Percentiles rank a stretch among this genome's conserved stretches.
Evolutionary conservation across 208 protist genomes (phyloP).

Genomic region (Leishmania braziliensis): DNA sequence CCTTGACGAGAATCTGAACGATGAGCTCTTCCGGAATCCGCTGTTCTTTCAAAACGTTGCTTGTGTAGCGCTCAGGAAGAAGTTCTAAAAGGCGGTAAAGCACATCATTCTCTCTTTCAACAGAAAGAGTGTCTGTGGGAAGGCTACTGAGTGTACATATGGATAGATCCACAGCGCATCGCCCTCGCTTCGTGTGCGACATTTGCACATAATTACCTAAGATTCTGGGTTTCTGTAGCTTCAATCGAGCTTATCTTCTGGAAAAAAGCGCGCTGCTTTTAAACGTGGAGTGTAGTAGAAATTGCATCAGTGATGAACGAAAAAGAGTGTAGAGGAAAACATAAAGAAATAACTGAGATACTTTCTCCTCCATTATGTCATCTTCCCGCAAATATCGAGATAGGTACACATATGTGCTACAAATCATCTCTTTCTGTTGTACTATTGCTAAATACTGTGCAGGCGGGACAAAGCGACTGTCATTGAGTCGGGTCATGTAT

Average conservation of each 20-base stretch:
- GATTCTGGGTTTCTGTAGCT: background rate
- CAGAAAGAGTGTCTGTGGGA: constrained; percentile 63
- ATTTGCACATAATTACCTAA: constrained; percentile 17
- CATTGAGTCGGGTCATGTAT: background rate
- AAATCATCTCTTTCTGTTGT: background rate
- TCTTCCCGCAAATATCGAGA: background rate
- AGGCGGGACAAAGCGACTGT: background rate
- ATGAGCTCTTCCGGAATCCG: constrained; percentile 73
- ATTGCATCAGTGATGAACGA: background rate
- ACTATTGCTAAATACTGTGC: background rate
- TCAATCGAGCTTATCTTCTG: background rate
- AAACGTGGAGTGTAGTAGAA: background rate
- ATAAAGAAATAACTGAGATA: background rate
- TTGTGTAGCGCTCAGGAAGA: constrained; percentile 69
- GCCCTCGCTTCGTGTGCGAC: constrained; percentile 20
- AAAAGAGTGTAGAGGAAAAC: too few species aligned
- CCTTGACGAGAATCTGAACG: constrained; percentile 58
- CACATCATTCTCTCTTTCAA: constrained; percentile 72
- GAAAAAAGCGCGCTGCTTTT: background rate
- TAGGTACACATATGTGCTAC: background rate
- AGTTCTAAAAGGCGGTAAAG: constrained; percentile 76
- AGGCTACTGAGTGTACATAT: constrained; percentile 54
- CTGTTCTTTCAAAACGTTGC: constrained; percentile 49
- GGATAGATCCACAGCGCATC: constrained; percentile 40
- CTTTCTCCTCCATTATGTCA: background rate